Evolutionary conservation across 768 basidiomycete genomes (phyloP), one percentile per base, ranked within the genome.

Genomic region (Collybia mongolica): DNA sequence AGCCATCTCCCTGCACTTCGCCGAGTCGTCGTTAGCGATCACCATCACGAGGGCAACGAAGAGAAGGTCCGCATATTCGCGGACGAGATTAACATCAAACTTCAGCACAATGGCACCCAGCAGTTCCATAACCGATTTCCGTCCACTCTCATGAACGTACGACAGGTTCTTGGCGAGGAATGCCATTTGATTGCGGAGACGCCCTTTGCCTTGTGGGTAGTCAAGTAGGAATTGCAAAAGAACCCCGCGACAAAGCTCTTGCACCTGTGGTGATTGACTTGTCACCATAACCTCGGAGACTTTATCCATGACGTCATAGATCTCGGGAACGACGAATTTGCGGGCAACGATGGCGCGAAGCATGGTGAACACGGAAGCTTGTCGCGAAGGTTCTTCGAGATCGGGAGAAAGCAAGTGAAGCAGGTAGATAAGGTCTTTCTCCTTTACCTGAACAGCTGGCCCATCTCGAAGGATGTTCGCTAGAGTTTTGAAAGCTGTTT

Each of bases 231-330:
- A 99, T 61, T 95, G 93, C 35, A 98, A 81, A 20, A 96, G 76
- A 24, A 93, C 82, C 40, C 86, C 83, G 17, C 97, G 86, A 52
- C 92, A 96, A 7, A 90, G 82, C 64, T 97, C 94, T 63, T 95
- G 95, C 6, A 96, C 92, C 58, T 89, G 86, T 0, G 83, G 67
- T 2, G 95, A 93, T 66, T 98, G 96, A 57, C 82, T 94, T 11
- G 93, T 95, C 36, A 99, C 92, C 77, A 97, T 85, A 58, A 96
- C 82, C 56, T 93, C 87, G 2, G 93, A 85, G 18, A 98, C 85
- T 51, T 85, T 84, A 52, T 92, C 91, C 95, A 99, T 98, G 29
- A 95, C 70, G 65, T 98, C 95, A 70, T 99, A 99, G 44, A 99
- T 88, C 67, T 98, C 97, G 0, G 92, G 92, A 0, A 96, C 91